A percentile compares a stretch with the other conserved stretches of the same genome.
phyloP scores from a whole-genome alignment of 345 rosid species.

The Noccaea bulbosa region DNA sequence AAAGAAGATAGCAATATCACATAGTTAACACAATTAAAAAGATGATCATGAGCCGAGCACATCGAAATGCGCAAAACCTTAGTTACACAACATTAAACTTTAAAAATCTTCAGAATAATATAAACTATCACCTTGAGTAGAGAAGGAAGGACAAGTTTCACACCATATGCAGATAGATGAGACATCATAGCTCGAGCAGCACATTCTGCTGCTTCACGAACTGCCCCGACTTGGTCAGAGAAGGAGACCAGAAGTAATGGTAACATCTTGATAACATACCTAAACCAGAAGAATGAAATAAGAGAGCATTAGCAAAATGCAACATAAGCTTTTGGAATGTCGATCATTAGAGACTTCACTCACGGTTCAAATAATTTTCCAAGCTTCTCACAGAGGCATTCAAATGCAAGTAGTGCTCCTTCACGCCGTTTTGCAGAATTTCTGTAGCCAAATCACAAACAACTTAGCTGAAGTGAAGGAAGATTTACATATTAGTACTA shows the following conservation, averaged over 20 bases:
- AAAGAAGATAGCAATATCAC: slow-evolving; percentile 20
- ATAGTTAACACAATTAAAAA: slow-evolving; percentile 5
- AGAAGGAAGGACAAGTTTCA: slow-evolving; percentile 96
- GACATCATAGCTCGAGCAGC: slow-evolving; percentile 99
- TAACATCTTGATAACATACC: slow-evolving; percentile 94
- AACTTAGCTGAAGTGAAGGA: neutral
- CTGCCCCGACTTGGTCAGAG: slow-evolving; percentile 98
- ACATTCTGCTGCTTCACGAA: slow-evolving; percentile 98
- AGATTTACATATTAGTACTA: slow-evolving; percentile 17
- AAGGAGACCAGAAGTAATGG: slow-evolving; percentile 90
- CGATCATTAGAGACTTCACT: slow-evolving; percentile 32
- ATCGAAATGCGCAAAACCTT: slow-evolving; percentile 18
- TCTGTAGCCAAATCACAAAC: slow-evolving; percentile 50
- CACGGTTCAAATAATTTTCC: slow-evolving; percentile 99
- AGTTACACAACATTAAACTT: slow-evolving; percentile 2
- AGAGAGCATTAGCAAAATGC: slow-evolving; percentile 8
- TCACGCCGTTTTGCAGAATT: slow-evolving; percentile 91
- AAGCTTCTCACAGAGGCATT: slow-evolving; percentile 93
- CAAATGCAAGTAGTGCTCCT: slow-evolving; percentile 93
- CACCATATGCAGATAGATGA: slow-evolving; percentile 88
- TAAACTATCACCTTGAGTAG: slow-evolving; percentile 69
- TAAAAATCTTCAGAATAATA: slow-evolving; percentile 12
- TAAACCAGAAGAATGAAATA: slow-evolving; percentile 43
- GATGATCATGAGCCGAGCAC: slow-evolving; percentile 22
- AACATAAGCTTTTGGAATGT: slow-evolving; percentile 24